Evolutionary conservation across 352 stramenopile genomes (phyloP).

Genomic region (Phytopythium chamaehyphon): DNA sequence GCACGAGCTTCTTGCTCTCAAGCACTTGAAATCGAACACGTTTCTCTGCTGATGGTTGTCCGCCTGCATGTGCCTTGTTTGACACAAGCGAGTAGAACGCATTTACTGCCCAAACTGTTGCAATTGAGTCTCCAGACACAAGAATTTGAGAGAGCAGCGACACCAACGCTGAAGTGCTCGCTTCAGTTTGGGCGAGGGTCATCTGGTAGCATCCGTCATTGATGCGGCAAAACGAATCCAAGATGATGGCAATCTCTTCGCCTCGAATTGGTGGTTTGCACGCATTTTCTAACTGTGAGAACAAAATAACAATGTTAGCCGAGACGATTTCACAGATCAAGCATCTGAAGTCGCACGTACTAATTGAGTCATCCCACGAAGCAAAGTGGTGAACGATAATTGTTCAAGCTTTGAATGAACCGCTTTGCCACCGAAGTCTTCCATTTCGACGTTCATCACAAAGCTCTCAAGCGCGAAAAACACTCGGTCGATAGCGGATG

Average conservation of each 20-base stretch:
- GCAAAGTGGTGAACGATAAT: constrained; percentile 45
- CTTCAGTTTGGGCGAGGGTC: constrained; percentile 41
- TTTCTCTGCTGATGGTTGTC: constrained; percentile 47
- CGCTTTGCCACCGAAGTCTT: constrained; percentile 48
- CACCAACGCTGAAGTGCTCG: constrained; percentile 31
- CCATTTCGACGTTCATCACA: constrained; percentile 61
- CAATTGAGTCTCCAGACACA: constrained; percentile 42
- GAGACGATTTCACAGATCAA: not conserved
- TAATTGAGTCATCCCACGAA: constrained; percentile 55
- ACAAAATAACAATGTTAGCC: constrained; percentile 5
- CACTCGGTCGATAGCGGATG: constrained; percentile 50
- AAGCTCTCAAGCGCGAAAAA: constrained; percentile 72
- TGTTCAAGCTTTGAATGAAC: constrained; percentile 48
- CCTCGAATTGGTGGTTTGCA: constrained; percentile 57
- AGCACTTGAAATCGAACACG: constrained; percentile 53
- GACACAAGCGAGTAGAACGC: constrained; percentile 56
- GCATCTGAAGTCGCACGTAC: constrained; percentile 23
- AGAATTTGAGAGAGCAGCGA: constrained; percentile 43
- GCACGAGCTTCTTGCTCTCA: constrained; percentile 61
- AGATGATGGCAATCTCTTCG: constrained; percentile 60
- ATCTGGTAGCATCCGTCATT: constrained; percentile 73
- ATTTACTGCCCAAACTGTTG: constrained; percentile 57
- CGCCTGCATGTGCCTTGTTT: constrained; percentile 39
- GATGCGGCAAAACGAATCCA: constrained; percentile 68
- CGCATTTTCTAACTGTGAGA: constrained; percentile 48